Evolutionary conservation across 2,329 filamentous ascomycete species (phyloP).

Genomic region (Aspergillus hortae): DNA sequence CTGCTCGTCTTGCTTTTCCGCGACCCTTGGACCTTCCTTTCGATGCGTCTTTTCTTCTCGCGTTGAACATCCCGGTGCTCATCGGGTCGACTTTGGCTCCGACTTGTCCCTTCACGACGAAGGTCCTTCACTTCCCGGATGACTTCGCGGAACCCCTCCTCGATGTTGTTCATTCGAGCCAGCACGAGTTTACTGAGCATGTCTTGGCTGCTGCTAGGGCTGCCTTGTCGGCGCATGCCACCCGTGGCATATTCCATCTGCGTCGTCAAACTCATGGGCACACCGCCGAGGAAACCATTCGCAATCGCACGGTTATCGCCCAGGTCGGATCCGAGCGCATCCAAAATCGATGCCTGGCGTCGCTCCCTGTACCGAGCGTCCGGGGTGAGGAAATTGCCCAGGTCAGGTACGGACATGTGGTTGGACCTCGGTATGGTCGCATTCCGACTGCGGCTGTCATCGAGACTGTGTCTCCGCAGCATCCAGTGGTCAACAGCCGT

Average conservation of each 20-base stretch:
- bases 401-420: conserved; percentile 56
- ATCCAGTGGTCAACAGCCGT: conserved; percentile 37
- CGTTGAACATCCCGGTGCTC: conserved; percentile 19
- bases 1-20: conserved; percentile 19
- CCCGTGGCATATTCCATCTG: conserved; percentile 73
- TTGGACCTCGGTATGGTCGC: conserved; percentile 52
- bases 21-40: conserved; percentile 20
- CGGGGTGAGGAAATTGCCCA: conserved; percentile 52
- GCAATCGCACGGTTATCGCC: conserved; percentile 60
- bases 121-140: conserved; percentile 70
- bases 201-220: conserved; percentile 57
- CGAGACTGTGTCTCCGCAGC: conserved; percentile 38
- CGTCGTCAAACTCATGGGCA: conserved; percentile 75
- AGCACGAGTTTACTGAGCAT: conserved; percentile 78
- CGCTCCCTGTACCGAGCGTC: conserved; percentile 31
- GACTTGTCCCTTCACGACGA: conserved; percentile 43
- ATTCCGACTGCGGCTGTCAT: conserved; percentile 51
- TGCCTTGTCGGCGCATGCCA: conserved; percentile 48
- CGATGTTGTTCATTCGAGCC: conserved; percentile 86
- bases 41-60: conserved; percentile 25
- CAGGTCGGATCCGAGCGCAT: conserved; percentile 71
- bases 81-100: conserved; percentile 26
- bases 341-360: conserved; percentile 62
- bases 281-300: conserved; percentile 58
- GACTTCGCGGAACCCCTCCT: conserved; percentile 87